A percentile compares a stretch with the other conserved stretches of the same genome.
Evolutionary conservation across 2,329 filamentous ascomycete species (phyloP).

Genomic region (Apiospora malaysiana): DNA sequence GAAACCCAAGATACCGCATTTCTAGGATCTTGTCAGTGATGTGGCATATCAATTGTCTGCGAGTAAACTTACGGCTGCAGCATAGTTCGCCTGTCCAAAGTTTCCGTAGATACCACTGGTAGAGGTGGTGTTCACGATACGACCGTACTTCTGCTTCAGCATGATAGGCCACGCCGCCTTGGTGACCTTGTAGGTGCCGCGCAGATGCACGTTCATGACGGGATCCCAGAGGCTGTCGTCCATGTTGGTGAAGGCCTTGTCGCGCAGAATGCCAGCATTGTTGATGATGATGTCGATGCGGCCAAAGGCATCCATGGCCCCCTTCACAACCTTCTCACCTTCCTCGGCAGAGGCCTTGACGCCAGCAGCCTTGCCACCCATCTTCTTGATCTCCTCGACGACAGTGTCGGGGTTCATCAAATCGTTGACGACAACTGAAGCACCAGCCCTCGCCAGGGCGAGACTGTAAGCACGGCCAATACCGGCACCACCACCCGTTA

Average conservation of each 20-base stretch:
- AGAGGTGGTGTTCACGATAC: constrained; percentile 94
- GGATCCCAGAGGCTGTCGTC: constrained; percentile 91
- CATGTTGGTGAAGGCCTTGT: constrained; percentile 99
- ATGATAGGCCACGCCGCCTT: constrained; percentile 98
- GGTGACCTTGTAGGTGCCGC: constrained; percentile 94
- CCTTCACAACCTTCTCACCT: constrained; percentile 88
- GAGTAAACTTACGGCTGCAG: constrained; percentile 72
- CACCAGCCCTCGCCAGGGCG: constrained; percentile 84
- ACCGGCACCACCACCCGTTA: constrained; percentile 88
- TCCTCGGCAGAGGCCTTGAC: constrained; percentile 95
- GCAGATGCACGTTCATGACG: constrained; percentile 89
- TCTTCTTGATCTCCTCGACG: constrained; percentile 88
- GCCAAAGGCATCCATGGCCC: constrained; percentile 90
- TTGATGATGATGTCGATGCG: constrained; percentile 96
- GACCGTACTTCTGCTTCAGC: constrained; percentile 98
- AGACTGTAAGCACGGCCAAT: constrained; percentile 91
- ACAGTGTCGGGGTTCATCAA: constrained; percentile 89
- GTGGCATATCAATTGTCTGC: constrained; percentile 23
- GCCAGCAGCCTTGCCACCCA: constrained; percentile 87
- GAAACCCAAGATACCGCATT: constrained; percentile 93
- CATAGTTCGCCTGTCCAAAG: constrained; percentile 98
- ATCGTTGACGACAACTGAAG: constrained; percentile 92
- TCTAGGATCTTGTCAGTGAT: constrained; percentile 53
- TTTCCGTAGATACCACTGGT: constrained; percentile 99
- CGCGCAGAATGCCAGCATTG: constrained; percentile 96